Evolutionary conservation across 108 stramenopile genomes (phyloP), one percentile per base, ranked within the genome.

Genomic region (Nitzschia sp.): DNA sequence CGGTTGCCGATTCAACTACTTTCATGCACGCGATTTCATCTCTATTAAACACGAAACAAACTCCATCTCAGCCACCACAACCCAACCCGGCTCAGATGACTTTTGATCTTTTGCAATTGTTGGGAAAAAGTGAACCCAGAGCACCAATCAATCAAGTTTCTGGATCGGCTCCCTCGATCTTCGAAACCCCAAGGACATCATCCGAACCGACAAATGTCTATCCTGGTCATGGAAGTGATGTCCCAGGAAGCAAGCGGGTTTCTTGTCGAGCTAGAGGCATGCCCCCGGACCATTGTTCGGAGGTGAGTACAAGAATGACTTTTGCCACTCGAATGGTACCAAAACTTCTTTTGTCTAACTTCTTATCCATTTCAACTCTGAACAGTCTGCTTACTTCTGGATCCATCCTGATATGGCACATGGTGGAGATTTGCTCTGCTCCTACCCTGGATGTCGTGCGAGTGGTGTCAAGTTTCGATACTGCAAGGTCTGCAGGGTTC

Each of bases 341-440:
- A n/a, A n/a, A n/a, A n/a, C n/a, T n/a, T 12, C 21, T 12, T 20
- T 53, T n/a, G 21, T 20, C 12, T 20, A n/a, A n/a, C n/a, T 20
- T 57, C 7, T 57, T 15, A 10, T 34, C 10, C 15, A 10, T 24
- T 12, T 7, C 34, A 12, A 11, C n/a, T 55, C 2, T 37, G 44
- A n/a, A n/a, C 43, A 63, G 62, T 20, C 62, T 24, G 62, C 62
- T 2, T 25, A 63, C 26, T 63, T 63, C 8, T 12, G 19, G 12
- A 21, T 63, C 3, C 62, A 17, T 6, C 21, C 42, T 15, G 43
- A 46, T 22, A 48, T 48, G 17, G 3, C 17, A 0, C 62, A 63
- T 46, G 62, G 62, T 15, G 22, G 25, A 25, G 62, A 63, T 46
- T 43, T 63, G 20, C 20, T 63, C 21, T 63, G 62, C 62, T 48